Evolutionary conservation across 495 filamentous ascomycete species (phyloP).

Genomic region (Aspergillus funiculosus): DNA sequence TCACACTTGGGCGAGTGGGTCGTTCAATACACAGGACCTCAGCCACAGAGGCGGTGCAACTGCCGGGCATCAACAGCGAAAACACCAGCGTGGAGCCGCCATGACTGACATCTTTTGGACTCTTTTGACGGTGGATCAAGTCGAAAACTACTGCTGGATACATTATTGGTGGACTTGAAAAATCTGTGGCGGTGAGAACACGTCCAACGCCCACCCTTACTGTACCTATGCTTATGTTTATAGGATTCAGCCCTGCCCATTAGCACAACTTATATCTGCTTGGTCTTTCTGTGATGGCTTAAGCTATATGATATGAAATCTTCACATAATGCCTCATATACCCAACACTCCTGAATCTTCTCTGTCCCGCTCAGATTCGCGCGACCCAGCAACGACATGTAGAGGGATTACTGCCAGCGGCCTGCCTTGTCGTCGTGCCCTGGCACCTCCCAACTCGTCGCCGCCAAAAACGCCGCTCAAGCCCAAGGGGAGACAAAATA

Average conservation of each 20-base stretch:
- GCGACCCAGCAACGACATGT: conserved; percentile 80
- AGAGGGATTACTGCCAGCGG: conserved; percentile 75
- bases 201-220: too few species aligned
- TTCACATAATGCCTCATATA: conserved; percentile 61
- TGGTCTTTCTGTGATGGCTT: too few species aligned
- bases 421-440: conserved; percentile 66
- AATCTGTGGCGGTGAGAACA: neutral
- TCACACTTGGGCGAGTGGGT: too few species aligned
- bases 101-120: neutral
- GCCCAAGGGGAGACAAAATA: conserved; percentile 34
- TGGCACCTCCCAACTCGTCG: conserved; percentile 43
- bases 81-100: neutral
- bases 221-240: neutral
- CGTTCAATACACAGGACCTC: conserved; percentile 8
- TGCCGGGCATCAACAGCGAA: conserved; percentile 13
- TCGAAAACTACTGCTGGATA: neutral
- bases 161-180: neutral
- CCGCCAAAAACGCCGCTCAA: conserved; percentile 29
- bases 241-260: neutral
- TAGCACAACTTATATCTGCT: conserved; percentile 1
- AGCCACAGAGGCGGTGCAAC: conserved; percentile 29
- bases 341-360: conserved; percentile 79
- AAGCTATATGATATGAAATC: neutral
- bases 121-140: neutral
- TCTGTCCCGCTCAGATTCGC: conserved; percentile 71